Evolutionary conservation across 202 grass and related monocot genomes (phyloP), one percentile per base, ranked within the genome.

Genomic region (Miscanthus sacchariflorus): DNA sequence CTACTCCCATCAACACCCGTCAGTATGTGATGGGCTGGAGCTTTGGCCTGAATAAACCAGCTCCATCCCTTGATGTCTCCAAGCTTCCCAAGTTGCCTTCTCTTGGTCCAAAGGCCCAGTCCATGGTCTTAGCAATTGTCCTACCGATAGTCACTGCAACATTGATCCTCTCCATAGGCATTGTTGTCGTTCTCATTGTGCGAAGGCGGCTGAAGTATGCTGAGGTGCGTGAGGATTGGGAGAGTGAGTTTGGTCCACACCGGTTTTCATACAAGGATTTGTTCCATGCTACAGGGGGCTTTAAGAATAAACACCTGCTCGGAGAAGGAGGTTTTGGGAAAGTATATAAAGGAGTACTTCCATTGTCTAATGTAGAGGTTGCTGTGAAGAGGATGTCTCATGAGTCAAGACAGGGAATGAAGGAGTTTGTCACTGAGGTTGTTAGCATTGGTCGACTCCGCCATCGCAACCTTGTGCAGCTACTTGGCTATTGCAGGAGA

Each of bases 191-290:
- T 50, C 24, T 76, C 8, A 7, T 76, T 50, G 24, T 76, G 24
- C 73, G 24, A 76, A 76, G 23, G 25, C 45, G 25, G 45, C 13
- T 76, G 73, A 76, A 76, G 73, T 76, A 76, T 30, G 73, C 73
- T 50, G 73, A 76, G 24, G 44, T 74, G 42, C 43, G 40, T 48
- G 43, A 74, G n/a, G 72, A 74, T 25, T 74, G 72, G 72, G 72
- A 74, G 42, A 2, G 12, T 21, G 72, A 74, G 72, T 74, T 74
- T 48, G 72, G 42, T 13, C 70, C 70, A 24, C 40, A 73, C 40
- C 39, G 68, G 30, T 70, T 70, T 70, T 70, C 68, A 70, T 72
- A 72, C 70, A 72, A 72, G 70, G 70, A 72, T 74, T 74, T 74
- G 43, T 74, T 15, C 72, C 72, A 17, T 48, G 72, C 72, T 74